Conservation (phyloP, 306 rosid species). For the Vigna nakashimae region DNA sequence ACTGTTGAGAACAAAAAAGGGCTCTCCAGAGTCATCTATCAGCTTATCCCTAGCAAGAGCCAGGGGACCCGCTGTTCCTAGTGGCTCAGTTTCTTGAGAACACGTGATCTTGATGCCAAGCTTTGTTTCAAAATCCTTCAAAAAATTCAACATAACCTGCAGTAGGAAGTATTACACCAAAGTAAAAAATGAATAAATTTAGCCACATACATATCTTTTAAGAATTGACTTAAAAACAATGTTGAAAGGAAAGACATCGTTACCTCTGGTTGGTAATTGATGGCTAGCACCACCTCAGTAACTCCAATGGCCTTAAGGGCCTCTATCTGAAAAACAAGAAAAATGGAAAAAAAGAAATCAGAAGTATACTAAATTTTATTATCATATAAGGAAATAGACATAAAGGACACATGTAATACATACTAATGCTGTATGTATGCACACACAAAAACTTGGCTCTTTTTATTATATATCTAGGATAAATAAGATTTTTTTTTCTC, state of each 20-base stretch:
- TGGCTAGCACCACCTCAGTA: conserved; percentile 92
- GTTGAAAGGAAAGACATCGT: conserved; percentile 20
- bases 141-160: conserved; percentile 96
- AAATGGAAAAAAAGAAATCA: conserved; percentile 38
- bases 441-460: conserved; percentile 20
- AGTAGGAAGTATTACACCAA: conserved; percentile 35
- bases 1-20: conserved; percentile 98
- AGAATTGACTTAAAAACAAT: conserved; percentile 36
- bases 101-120: conserved; percentile 95
- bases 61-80: conserved; percentile 98
- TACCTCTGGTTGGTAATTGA: conserved; percentile 99
- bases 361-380: neutral
- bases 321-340: conserved; percentile 73
- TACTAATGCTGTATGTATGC: neutral
- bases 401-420: neutral
- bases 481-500: neutral
- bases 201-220: conserved; percentile 23
- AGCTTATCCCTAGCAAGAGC: conserved; percentile 99
- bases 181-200: conserved; percentile 31
- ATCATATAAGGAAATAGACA: conserved; percentile 7
- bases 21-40: conserved; percentile 80
- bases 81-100: conserved; percentile 99
- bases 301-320: conserved; percentile 97
- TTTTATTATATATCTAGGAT: conserved; percentile 8
- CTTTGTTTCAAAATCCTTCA: conserved; percentile 91